Percentiles rank a stretch among this genome's conserved stretches.
These are phyloP conservation scores for Shiraia sp. DNA, from an alignment of 2,329 filamentous ascomycete species.

Conservation along the genomic window DNA sequence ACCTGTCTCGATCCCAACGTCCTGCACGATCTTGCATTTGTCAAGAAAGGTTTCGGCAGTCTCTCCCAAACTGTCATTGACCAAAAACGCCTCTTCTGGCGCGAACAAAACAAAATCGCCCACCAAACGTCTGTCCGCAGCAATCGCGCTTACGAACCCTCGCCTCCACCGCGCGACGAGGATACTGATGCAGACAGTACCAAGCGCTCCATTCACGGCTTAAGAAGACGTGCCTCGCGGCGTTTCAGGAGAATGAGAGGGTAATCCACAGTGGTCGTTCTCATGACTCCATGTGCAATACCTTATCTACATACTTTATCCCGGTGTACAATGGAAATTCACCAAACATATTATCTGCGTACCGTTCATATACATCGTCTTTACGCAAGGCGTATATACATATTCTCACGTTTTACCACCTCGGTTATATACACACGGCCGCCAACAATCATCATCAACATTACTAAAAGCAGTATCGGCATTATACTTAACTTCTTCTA, in stretches of 20 bases:
- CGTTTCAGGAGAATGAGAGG: slow-evolving; percentile 28
- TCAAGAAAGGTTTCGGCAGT: slow-evolving; percentile 77
- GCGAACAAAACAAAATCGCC: slow-evolving; percentile 34
- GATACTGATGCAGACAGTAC: slow-evolving; percentile 28
- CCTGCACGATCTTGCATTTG: slow-evolving; percentile 82
- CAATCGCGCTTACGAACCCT: slow-evolving; percentile 11
- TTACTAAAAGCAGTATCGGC: no score
- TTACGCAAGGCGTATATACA: no score
- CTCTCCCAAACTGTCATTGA: slow-evolving; percentile 83
- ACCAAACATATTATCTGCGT: no score
- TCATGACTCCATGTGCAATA: neutral
- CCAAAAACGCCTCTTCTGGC: slow-evolving; percentile 59
- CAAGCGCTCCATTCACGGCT: slow-evolving; percentile 20
- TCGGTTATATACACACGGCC: slow-evolving; percentile 4
- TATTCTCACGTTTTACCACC: no score
- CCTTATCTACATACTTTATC: slow-evolving; percentile 3
- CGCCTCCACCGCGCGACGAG: slow-evolving; percentile 9
- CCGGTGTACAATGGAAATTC: no score
- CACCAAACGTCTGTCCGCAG: slow-evolving; percentile 26
- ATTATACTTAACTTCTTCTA: no score
- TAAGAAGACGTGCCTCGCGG: slow-evolving; percentile 28
- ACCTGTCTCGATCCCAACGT: slow-evolving; percentile 79
- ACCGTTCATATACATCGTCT: no score
- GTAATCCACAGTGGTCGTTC: slow-evolving; percentile 5
- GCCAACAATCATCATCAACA: neutral